Base-by-base conservation (phyloP, 176 grass and related monocot species). In the Pontederia paniculata region DNA sequence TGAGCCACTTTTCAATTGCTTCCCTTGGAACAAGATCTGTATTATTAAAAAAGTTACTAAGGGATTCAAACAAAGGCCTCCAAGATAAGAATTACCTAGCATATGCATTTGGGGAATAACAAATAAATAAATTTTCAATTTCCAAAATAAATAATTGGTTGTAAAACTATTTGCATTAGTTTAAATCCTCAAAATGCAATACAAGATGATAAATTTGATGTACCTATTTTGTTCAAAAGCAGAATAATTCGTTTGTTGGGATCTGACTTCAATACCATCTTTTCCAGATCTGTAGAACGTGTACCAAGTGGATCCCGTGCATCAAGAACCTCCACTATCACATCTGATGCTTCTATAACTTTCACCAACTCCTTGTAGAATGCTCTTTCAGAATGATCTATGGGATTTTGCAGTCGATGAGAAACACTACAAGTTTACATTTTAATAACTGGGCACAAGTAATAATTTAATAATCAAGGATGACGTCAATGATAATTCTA, bases 331-430 rank as follows among this genome's bases (percentile, higher is more conserved):
- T 97, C 83, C 14, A 97, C 67, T 71, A 97, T 90, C 31, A 97
- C 80, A 60, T 97, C 91, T 0, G 86, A 90, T 59, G 80, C 73
- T 81, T 97, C 83, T 15, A 97, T 84, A 13, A 97, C 91, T 89
- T 97, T 97, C 42, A 87, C 72, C 58, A 97, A 55, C 79, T 97
- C 91, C 77, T 97, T 97, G 72, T 90, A 90, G 77, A 97, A 97
- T 16, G 91, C 74, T 60, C 82, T 86, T 69, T 90, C 86, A 71
- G 82, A 97, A 80, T 97, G 82, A 69, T 84, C 91, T 88, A 50
- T 11, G 15, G 66, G 52, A 76, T 68, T 57, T 52, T 19, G 28
- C 47, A 51, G 59, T 62, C 65, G 67, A 17, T 13, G 48, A 58
- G 12, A 68, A 60, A 5, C 60, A 57, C 18, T 13, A 45, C 52